Base-by-base conservation (phyloP, 2,329 filamentous ascomycete species). In the Pseudogymnoascus sp. region DNA sequence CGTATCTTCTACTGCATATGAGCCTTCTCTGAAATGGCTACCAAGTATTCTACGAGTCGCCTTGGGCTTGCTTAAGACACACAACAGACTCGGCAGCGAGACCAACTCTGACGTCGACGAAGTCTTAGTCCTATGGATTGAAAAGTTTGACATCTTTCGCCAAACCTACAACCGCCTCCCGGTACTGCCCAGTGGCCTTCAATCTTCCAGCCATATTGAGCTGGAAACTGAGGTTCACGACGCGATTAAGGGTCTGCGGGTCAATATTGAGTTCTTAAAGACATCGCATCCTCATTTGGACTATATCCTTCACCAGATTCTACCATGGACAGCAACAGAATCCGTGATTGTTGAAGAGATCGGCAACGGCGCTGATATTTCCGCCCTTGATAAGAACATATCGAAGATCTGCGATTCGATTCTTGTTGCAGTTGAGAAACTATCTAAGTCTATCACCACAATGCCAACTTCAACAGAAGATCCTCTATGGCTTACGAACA, bases 341-440 rank as follows among this genome's bases (percentile, higher is more conserved):
- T 65, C 66, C 36, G 61, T 64, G 7, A 21, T 65, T 28, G 59
- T 65, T 11, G 50, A 63, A 5, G 44, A 46, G 11, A 59, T 63
- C 8, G 50, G 69, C 61, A 60, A 66, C 6, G 28, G 31, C 7
- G 14, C 60, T 2, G 64, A 40, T 59, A 69, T 68, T 62, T 37
- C 80, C 16, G 72, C 75, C 0, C 82, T 92, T 50, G 83, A 86
- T 44, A 75, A 81, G 12, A 78, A 81, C 3, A 74, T 91, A 1
- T 83, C 90, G 38, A 82, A 76, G 1, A 78, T 89, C n/a, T 84
- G 88, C 56, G 90, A 96, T 74, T 84, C 85, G 60, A 83, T 93
- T 28, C 84, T 97, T 1, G 89, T 93, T 37, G 88, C 89, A 0
- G 81, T 96, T 59, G 91, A 97, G 73, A 85, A 87, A 66, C 81